A percentile compares a stretch with the other conserved stretches of the same genome.
phyloP scores from a whole-genome alignment of 306 rosid genomes.

The Vigna mungo region DNA sequence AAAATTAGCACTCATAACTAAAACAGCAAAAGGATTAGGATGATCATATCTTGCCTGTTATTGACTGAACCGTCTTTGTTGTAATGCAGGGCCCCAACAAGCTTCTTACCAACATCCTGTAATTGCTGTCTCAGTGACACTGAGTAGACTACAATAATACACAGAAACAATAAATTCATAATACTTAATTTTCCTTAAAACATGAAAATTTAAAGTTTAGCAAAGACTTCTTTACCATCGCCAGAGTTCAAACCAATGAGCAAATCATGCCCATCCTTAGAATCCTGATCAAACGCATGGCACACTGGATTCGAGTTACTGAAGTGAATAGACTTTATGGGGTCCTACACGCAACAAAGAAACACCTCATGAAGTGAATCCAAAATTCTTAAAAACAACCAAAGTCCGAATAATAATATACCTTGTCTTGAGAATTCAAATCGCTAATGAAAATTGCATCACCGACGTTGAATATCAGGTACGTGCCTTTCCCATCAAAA shows the following conservation, averaged over 20 bases:
- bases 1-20: neutral
- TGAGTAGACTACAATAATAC: constrained; percentile 82
- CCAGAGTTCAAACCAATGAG: constrained; percentile 88
- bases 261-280: constrained; percentile 98
- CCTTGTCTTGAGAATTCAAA: constrained; percentile 97
- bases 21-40: constrained; percentile 18
- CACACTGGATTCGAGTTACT: constrained; percentile 88
- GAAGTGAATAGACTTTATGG: constrained; percentile 94
- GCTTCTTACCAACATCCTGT: constrained; percentile 98
- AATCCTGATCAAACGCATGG: constrained; percentile 90
- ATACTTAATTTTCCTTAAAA: constrained; percentile 37
- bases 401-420: constrained; percentile 42
- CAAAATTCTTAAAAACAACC: constrained; percentile 31
- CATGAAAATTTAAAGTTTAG: constrained; percentile 22
- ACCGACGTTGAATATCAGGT: constrained; percentile 89
- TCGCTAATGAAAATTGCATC: constrained; percentile 95
- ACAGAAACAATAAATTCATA: constrained; percentile 52
- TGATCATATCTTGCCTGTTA: constrained; percentile 73
- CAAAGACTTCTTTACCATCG: constrained; percentile 67
- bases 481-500: constrained; percentile 94
- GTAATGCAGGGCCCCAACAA: constrained; percentile 93
- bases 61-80: constrained; percentile 95
- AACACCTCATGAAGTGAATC: constrained; percentile 46
- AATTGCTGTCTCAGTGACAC: constrained; percentile 98
- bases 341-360: constrained; percentile 75